phyloP scores from a whole-genome alignment of 202 grass and related monocot species.

The Panicum hallii region DNA sequence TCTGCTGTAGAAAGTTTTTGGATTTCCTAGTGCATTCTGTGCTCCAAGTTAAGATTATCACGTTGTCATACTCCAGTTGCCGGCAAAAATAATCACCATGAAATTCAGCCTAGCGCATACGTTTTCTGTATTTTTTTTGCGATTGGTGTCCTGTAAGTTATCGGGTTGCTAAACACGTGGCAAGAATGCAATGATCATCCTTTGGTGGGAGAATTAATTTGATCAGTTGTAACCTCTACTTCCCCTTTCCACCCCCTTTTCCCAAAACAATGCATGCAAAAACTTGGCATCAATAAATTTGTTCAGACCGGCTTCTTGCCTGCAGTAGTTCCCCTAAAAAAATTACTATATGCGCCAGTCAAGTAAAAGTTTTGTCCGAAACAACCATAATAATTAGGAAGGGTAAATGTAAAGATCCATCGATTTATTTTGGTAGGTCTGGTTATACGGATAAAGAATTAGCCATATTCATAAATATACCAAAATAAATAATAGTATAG shows the following conservation, averaged over 20 bases:
- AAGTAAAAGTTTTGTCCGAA: not conserved
- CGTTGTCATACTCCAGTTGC: slow-evolving; percentile 16
- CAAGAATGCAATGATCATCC: too few species aligned
- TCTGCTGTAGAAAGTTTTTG: not conserved
- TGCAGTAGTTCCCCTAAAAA: not conserved
- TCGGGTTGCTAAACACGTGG: not conserved
- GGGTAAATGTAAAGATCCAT: not conserved
- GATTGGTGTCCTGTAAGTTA: not conserved
- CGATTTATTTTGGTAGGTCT: not conserved
- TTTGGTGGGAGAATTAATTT: too few species aligned
- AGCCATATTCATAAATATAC: not conserved
- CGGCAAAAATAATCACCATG: slow-evolving; percentile 26
- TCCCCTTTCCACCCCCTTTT: too few species aligned
- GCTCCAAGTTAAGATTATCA: not conserved
- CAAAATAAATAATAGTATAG: not conserved
- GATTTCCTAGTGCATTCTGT: slow-evolving; percentile 1
- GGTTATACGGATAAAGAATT: too few species aligned
- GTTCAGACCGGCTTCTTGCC: not conserved
- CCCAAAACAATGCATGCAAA: too few species aligned
- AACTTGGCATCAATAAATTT: too few species aligned
- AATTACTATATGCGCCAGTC: not conserved
- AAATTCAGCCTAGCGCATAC: slow-evolving; percentile 1
- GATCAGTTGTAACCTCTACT: too few species aligned
- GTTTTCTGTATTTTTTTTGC: not conserved
- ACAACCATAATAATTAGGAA: not conserved